phyloP scores from a whole-genome alignment of 441 rosid genomes.

The Lepidium campestre region DNA sequence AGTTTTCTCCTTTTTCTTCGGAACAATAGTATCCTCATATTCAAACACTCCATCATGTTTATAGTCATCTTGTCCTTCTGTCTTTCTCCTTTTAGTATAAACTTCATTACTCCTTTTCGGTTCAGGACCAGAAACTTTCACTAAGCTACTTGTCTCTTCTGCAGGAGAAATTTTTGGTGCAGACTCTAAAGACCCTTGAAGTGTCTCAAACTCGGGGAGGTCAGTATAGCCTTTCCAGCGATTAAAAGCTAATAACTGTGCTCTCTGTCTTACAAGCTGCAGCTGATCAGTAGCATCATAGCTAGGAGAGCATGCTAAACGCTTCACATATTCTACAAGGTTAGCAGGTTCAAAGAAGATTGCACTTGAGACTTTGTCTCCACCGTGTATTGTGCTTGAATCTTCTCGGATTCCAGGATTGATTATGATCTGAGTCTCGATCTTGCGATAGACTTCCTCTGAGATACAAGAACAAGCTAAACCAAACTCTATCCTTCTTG shows the following conservation, averaged over 20 bases:
- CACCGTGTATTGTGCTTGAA: constrained; percentile 34
- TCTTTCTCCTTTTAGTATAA: constrained; percentile 28
- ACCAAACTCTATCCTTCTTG: constrained; percentile 67
- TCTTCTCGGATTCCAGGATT: constrained; percentile 62
- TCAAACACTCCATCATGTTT: constrained; percentile 33
- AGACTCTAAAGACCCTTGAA: constrained; percentile 39
- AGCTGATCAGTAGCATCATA: constrained; percentile 36
- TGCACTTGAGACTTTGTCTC: constrained; percentile 45
- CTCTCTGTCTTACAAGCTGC: constrained; percentile 41
- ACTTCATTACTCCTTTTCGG: constrained; percentile 16
- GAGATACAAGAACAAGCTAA: constrained; percentile 70
- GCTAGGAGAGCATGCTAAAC: constrained; percentile 40
- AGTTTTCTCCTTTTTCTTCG: constrained; percentile 50
- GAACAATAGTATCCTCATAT: constrained; percentile 22
- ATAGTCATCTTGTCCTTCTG: constrained; percentile 22
- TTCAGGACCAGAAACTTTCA: constrained; percentile 25
- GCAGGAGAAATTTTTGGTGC: constrained; percentile 35
- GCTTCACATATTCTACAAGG: constrained; percentile 40
- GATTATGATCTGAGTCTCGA: constrained; percentile 47
- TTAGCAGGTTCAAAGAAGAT: constrained; percentile 48
- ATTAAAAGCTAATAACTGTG: constrained; percentile 56
- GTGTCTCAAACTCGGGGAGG: constrained; percentile 48
- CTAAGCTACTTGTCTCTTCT: constrained; percentile 19
- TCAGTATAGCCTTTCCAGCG: constrained; percentile 62
- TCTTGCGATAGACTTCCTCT: constrained; percentile 34